Conservation (phyloP, 2,329 filamentous ascomycete species). For the Colletotrichum trifolii region DNA sequence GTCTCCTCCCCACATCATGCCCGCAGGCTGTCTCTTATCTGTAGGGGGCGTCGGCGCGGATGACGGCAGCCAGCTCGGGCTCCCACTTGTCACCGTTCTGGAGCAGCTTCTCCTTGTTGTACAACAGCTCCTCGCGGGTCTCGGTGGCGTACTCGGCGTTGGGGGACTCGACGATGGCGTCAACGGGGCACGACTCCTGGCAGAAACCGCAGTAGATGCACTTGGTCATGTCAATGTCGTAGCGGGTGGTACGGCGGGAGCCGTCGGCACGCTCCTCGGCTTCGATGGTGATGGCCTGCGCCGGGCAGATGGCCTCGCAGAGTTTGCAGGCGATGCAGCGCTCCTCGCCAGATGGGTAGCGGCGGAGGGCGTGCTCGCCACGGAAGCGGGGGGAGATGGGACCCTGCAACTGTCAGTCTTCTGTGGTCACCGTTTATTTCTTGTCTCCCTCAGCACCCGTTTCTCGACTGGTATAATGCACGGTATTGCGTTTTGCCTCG, state of each 20-base stretch:
- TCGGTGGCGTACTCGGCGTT: constrained; percentile 73
- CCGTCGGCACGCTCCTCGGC: constrained; percentile 98
- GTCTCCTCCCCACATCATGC: neutral
- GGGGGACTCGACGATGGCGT: constrained; percentile 80
- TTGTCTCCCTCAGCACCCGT: neutral
- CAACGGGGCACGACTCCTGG: constrained; percentile 98
- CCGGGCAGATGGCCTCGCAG: constrained; percentile 97
- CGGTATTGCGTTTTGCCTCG: no score
- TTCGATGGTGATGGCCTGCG: constrained; percentile 98
- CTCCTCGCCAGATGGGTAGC: constrained; percentile 97
- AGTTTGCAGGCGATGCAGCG: constrained; percentile 99
- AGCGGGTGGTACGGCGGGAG: constrained; percentile 92
- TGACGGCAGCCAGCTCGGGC: constrained; percentile 91
- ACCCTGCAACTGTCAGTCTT: constrained; percentile 62
- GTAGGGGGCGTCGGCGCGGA: constrained; percentile 93
- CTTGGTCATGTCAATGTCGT: constrained; percentile 99
- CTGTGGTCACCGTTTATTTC: neutral
- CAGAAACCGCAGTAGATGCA: constrained; percentile 99
- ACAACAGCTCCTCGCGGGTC: constrained; percentile 90
- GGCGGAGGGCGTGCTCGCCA: constrained; percentile 94
- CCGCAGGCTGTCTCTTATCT: constrained; percentile 63
- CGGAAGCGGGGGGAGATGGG: constrained; percentile 98
- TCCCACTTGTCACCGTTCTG: constrained; percentile 97
- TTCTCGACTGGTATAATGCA: no score
- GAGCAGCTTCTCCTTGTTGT: constrained; percentile 96